phyloP scores from a whole-genome alignment of 2,329 filamentous ascomycete species.

The Fusarium sarcochroum region DNA sequence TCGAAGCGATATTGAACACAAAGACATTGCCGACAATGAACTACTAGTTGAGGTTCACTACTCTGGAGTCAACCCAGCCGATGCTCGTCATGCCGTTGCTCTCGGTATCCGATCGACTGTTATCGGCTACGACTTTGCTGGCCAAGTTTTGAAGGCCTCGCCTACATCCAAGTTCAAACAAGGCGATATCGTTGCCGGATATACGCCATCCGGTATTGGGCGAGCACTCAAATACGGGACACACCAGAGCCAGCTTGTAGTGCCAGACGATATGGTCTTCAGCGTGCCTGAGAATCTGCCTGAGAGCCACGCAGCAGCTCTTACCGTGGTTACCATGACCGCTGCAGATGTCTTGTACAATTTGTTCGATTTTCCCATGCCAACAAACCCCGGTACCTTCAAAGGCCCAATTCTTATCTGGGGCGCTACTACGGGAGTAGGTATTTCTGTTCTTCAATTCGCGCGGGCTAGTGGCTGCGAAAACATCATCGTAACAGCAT shows the following conservation, averaged over 20 bases:
- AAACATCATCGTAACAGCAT: not conserved
- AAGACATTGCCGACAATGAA: not conserved
- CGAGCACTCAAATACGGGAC: not conserved
- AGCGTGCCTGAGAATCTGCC: slow-evolving; percentile 8
- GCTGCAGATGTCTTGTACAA: slow-evolving; percentile 9
- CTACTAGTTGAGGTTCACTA: not conserved
- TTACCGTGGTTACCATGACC: slow-evolving; percentile 14
- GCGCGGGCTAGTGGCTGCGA: not conserved
- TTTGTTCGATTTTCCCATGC: not conserved
- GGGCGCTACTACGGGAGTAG: slow-evolving; percentile 8
- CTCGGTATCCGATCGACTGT: not conserved
- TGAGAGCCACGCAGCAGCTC: slow-evolving; percentile 1
- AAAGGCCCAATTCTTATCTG: slow-evolving; percentile 2
- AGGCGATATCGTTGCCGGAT: not conserved
- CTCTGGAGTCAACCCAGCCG: slow-evolving; percentile 1
- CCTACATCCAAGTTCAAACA: not conserved
- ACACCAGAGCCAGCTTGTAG: slow-evolving; percentile 1
- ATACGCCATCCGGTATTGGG: not conserved
- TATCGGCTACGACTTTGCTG: slow-evolving; percentile 14
- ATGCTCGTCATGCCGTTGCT: not conserved
- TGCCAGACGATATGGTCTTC: slow-evolving; percentile 5
- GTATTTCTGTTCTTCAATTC: slow-evolving; percentile 1
- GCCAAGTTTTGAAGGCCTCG: not conserved
- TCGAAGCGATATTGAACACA: no score
- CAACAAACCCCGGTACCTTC: not conserved